These are phyloP conservation scores for Apiospora kogelbergensis DNA, from an alignment of 2,329 filamentous ascomycete genomes.

Conservation along the genomic window DNA sequence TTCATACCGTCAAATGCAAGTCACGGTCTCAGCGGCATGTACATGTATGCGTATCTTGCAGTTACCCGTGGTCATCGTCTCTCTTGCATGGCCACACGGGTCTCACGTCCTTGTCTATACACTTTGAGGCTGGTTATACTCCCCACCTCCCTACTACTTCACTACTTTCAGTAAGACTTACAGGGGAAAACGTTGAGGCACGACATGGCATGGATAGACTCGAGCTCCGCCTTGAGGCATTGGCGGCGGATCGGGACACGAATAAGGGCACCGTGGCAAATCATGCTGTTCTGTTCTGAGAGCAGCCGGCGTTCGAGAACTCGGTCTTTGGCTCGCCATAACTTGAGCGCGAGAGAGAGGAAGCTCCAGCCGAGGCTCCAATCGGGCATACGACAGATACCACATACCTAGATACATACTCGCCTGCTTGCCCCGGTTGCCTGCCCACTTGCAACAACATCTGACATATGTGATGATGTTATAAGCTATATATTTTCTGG, in stretches of 20 bases:
- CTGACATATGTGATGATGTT: neutral
- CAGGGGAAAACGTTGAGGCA: neutral
- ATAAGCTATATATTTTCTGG: constrained; percentile 6
- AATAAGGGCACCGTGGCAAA: constrained; percentile 1
- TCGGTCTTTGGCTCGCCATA: neutral
- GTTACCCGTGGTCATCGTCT: constrained; percentile 6
- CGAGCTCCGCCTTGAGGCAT: neutral
- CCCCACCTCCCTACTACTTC: neutral
- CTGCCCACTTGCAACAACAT: neutral
- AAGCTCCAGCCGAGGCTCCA: constrained; percentile 4
- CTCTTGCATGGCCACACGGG: neutral
- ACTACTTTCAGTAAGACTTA: neutral
- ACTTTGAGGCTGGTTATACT: neutral
- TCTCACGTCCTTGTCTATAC: neutral
- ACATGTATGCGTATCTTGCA: constrained; percentile 6
- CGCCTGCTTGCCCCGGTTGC: neutral
- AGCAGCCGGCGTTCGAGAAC: constrained; percentile 2
- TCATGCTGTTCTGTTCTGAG: neutral
- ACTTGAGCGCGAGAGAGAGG: neutral
- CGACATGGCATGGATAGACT: neutral
- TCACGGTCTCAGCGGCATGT: constrained; percentile 2
- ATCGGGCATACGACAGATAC: neutral
- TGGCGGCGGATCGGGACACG: neutral
- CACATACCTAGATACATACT: neutral
- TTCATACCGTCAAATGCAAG: neutral